Conservation (phyloP, 2,329 filamentous ascomycete species). For the Trichoderma citrinoviride region DNA sequence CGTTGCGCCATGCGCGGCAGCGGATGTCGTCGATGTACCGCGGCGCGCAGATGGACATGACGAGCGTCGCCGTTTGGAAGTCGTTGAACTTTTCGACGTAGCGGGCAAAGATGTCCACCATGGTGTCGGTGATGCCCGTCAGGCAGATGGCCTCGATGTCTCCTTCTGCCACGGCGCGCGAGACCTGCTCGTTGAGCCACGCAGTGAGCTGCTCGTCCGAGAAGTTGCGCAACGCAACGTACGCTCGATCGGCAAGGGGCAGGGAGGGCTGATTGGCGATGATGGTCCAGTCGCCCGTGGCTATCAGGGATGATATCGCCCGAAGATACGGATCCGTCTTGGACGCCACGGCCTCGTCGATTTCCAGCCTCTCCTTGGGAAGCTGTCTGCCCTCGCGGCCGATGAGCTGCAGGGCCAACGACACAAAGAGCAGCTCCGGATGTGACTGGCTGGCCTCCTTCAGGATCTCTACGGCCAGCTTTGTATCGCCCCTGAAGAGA, state of each 20-base stretch:
- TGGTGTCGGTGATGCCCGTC: constrained; percentile 69
- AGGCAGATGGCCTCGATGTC: constrained; percentile 76
- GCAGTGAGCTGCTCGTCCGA: constrained; percentile 59
- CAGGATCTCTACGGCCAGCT: constrained; percentile 67
- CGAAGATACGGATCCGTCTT: constrained; percentile 76
- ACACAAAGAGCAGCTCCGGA: constrained; percentile 66
- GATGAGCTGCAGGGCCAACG: constrained; percentile 63
- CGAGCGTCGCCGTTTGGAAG: constrained; percentile 73
- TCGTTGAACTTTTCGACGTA: constrained; percentile 75
- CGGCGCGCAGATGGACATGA: constrained; percentile 71
- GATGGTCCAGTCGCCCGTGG: constrained; percentile 70
- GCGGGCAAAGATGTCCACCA: constrained; percentile 72
- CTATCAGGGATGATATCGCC: constrained; percentile 74
- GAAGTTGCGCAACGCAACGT: constrained; percentile 67
- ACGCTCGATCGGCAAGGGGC: constrained; percentile 70
- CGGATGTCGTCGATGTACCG: constrained; percentile 75
- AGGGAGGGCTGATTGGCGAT: constrained; percentile 72
- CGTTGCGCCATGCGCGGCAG: constrained; percentile 69
- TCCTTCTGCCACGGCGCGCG: constrained; percentile 60
- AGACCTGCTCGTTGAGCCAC: constrained; percentile 67
- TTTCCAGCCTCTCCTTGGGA: constrained; percentile 52
- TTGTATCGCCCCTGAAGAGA: constrained; percentile 68
- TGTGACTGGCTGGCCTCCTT: constrained; percentile 62
- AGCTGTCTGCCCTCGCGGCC: constrained; percentile 47
- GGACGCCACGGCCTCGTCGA: constrained; percentile 57